A percentile compares a stretch with the other conserved stretches of the same genome.
phyloP scores from a whole-genome alignment of 2,329 filamentous ascomycete species.

The Penicillium glabrum region DNA sequence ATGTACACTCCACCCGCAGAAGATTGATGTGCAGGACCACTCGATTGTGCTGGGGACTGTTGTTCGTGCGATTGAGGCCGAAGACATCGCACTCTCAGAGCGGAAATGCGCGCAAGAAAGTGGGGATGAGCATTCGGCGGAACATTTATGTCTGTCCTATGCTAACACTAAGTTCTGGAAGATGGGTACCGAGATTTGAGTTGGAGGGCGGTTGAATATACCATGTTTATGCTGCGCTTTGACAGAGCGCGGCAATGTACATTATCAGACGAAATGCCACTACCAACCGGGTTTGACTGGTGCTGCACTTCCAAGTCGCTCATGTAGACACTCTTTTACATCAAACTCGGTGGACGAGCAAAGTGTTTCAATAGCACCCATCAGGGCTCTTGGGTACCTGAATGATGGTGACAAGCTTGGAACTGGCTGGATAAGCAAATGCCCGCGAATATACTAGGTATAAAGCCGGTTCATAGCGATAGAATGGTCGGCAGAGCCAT shows the following conservation, averaged over 20 bases:
- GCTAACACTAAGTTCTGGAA: slow-evolving; percentile 45
- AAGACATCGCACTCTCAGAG: neutral
- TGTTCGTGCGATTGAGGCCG: slow-evolving; percentile 27
- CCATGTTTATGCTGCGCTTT: neutral
- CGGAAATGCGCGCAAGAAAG: slow-evolving; percentile 1
- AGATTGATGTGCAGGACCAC: slow-evolving; percentile 40
- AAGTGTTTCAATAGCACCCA: no score
- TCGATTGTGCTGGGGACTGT: slow-evolving; percentile 42
- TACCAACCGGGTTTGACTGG: neutral
- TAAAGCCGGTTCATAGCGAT: no score
- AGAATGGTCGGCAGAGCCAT: no score
- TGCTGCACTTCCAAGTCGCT: neutral
- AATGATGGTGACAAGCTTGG: no score
- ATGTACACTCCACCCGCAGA: slow-evolving; percentile 37
- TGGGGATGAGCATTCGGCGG: slow-evolving; percentile 12
- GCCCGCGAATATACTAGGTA: no score
- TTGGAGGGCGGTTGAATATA: neutral
- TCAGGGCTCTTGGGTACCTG: no score
- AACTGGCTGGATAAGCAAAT: no score
- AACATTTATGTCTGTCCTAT: slow-evolving; percentile 40
- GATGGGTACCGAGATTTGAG: slow-evolving; percentile 36
- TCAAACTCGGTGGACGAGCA: no score
- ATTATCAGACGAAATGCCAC: neutral
- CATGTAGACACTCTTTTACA: neutral
- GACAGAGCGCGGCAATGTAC: neutral